These are phyloP conservation scores for Pseudocercospora crystallina DNA, from an alignment of 2,329 filamentous ascomycete genomes.

Conservation along the genomic window DNA sequence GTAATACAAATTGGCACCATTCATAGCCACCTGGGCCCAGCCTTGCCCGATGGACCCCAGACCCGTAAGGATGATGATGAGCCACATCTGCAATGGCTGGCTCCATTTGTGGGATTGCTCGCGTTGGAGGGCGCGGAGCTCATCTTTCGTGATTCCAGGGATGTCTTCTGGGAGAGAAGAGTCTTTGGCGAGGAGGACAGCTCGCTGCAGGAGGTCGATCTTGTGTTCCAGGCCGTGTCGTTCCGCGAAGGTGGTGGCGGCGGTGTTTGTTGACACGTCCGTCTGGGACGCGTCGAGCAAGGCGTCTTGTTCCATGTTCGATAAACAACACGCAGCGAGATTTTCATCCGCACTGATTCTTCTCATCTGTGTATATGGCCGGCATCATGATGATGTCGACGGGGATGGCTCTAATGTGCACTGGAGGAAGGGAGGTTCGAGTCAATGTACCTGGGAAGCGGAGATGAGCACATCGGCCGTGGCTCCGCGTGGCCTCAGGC, in stretches of 20 bases:
- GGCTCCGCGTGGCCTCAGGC: too few species aligned
- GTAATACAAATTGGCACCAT: conserved; percentile 34
- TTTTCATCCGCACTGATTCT: too few species aligned
- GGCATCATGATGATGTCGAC: too few species aligned
- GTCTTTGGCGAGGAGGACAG: neutral
- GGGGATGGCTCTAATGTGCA: too few species aligned
- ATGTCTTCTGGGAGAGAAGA: too few species aligned
- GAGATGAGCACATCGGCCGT: too few species aligned
- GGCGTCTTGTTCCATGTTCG: neutral
- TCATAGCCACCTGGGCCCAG: conserved; percentile 33
- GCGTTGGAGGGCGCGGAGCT: neutral
- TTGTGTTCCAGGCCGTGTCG: conserved; percentile 1
- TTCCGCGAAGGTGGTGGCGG: conserved; percentile 1
- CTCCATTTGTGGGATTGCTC: neutral
- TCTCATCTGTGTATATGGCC: too few species aligned
- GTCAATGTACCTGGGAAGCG: too few species aligned
- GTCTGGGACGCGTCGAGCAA: neutral
- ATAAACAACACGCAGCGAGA: too few species aligned
- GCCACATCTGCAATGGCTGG: conserved; percentile 41
- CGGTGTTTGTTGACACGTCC: too few species aligned
- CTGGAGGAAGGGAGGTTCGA: too few species aligned
- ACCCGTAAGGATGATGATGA: conserved; percentile 34
- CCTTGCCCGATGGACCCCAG: conserved; percentile 25
- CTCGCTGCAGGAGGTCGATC: neutral
- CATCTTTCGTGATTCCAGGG: neutral